A percentile compares a stretch with the other conserved stretches of the same genome.
Conservation (phyloP, 73 alveolate species). For the Blepharisma stoltei region DNA sequence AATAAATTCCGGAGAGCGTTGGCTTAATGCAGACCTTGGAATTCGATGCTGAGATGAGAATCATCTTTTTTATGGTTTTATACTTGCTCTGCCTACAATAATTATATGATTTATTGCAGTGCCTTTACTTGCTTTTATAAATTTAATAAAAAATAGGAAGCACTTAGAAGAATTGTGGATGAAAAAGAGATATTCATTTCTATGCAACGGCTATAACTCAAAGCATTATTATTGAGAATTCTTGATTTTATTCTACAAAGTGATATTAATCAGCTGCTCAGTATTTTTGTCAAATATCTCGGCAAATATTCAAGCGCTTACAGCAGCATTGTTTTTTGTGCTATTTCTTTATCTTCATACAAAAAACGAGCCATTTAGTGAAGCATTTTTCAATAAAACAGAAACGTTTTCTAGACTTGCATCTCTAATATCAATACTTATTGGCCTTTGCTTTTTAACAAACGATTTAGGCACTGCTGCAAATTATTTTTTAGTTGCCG, state of each 20-base stretch:
- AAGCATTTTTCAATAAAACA: neutral
- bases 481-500: neutral
- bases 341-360: conserved; percentile 1
- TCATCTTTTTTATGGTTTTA: neutral
- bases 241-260: conserved; percentile 17
- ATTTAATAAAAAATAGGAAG: neutral
- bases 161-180: neutral
- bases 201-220: conserved; percentile 29
- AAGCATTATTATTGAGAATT: conserved; percentile 35
- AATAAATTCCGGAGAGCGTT: neutral
- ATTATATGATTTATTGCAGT: conserved; percentile 26
- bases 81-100: conserved; percentile 21
- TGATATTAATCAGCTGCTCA: neutral
- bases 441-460: conserved; percentile 27
- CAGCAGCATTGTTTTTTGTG: neutral
- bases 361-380: neutral
- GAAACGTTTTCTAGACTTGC: neutral
- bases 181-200: conserved; percentile 33
- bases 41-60: conserved; percentile 4
- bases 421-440: neutral
- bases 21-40: neutral
- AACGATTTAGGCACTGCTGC: neutral
- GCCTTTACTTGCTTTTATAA: neutral
- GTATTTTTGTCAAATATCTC: neutral
- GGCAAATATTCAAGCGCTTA: neutral